Base-by-base conservation (phyloP, 2,329 filamentous ascomycete genomes). In the Hypoxylon sp. region DNA sequence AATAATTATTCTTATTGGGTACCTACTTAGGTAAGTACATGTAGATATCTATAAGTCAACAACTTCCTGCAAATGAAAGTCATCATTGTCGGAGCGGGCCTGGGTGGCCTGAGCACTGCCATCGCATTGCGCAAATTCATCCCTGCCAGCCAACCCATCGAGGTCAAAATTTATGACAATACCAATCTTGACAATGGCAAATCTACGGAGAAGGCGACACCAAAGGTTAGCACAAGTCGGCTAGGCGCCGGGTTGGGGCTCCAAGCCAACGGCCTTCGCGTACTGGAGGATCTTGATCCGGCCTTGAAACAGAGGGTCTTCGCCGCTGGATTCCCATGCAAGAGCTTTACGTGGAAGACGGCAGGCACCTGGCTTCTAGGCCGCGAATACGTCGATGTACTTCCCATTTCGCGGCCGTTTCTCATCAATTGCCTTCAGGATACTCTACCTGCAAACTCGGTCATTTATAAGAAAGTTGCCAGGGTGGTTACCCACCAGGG, bases 201-300 rank as follows among this genome's bases (percentile, higher is more conserved):
- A 34, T 32, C 55, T 23, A 21, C 49, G 6, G 34, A 46, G 17
- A 41, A 58, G 23, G 9, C 32, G 1, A 51, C 46, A 5, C 59
- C 48, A 13, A 36, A 57, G n/a, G 17, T 67, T 34, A 50, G 32
- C 45, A 67, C 60, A 2, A 69, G 67, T 14, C 59, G 60, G n/a
- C 53, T 64, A 13, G 63, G 63, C 11, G 67, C 67, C 38, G 67
- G 63, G 14, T 41, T 69, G n/a, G 63, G 67, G 11, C 67, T 69
- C 41, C 63, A 69, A 43, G 55, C 63, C 25, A 66, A 69, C 25
- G 60, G 66, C 7, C 58, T 66, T 41, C 60, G 56, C 17, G 60
- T 63, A 6, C 32, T 67, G 17, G 56, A 60, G 23, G 59, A 69
- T 14, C 63, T 69, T 43, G 52, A 67, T 32, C 51, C 43, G 3